These are phyloP conservation scores for Domatiomyces catenatus DNA, from an alignment of 2,329 filamentous ascomycete species.

Conservation along the genomic window DNA sequence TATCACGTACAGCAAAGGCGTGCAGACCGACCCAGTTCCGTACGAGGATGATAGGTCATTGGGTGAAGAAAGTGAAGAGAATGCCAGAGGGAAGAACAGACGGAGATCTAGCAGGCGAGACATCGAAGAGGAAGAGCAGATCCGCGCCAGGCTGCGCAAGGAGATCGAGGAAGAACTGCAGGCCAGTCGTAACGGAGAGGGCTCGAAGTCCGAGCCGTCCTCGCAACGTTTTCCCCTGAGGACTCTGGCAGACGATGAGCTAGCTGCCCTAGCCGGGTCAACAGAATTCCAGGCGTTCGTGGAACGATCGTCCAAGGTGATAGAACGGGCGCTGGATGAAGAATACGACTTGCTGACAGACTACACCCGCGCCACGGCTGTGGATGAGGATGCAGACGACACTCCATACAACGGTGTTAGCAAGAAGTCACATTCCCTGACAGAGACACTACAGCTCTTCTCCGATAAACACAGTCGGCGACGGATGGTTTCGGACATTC, in stretches of 20 bases:
- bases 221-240: constrained; percentile 56
- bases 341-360: constrained; percentile 94
- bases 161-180: constrained; percentile 89
- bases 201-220: constrained; percentile 23
- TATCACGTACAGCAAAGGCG: constrained; percentile 91
- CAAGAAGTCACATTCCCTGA: constrained; percentile 27
- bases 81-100: constrained; percentile 36
- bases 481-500: constrained; percentile 87
- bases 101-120: constrained; percentile 68
- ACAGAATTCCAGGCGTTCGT: constrained; percentile 92
- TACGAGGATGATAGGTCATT: constrained; percentile 31
- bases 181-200: constrained; percentile 26
- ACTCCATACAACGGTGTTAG: constrained; percentile 11
- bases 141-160: constrained; percentile 65
- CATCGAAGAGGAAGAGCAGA: constrained; percentile 72
- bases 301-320: constrained; percentile 89
- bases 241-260: constrained; percentile 66
- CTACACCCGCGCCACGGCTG: constrained; percentile 64
- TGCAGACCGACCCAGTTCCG: constrained; percentile 57
- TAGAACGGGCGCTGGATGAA: constrained; percentile 85
- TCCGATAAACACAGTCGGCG: constrained; percentile 95
- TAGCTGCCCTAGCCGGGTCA: constrained; percentile 78
- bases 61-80: constrained; percentile 49
- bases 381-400: constrained; percentile 65
- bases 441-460: constrained; percentile 83